These are phyloP conservation scores for Pyrenophora graminea DNA, from an alignment of 2,329 filamentous ascomycete species.

Conservation along the genomic window DNA sequence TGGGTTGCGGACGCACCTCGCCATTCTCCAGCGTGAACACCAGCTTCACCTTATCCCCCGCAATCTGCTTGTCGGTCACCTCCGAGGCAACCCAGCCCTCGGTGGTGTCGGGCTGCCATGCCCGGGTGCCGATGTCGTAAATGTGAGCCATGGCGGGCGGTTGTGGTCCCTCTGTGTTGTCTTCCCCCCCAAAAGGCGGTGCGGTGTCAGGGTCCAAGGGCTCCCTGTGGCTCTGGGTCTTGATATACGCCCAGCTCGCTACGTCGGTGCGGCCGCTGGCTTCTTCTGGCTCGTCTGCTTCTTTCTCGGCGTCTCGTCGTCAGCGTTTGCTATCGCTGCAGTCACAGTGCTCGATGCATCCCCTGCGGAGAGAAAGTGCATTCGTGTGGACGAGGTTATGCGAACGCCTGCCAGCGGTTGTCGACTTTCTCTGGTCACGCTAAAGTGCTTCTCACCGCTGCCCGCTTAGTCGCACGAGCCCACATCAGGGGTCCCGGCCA, in stretches of 20 bases:
- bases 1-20: constrained; percentile 64
- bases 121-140: constrained; percentile 95
- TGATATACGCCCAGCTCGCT: constrained; percentile 27
- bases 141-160: constrained; percentile 74
- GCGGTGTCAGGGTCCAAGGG: constrained; percentile 32
- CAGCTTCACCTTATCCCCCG: constrained; percentile 85
- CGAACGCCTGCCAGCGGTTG: constrained; percentile 14
- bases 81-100: constrained; percentile 98
- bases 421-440: constrained; percentile 27
- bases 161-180: constrained; percentile 14
- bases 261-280: constrained; percentile 20
- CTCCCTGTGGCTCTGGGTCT: constrained; percentile 20
- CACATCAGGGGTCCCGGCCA: constrained; percentile 17
- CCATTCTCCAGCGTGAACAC: constrained; percentile 90
- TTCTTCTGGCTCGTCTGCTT: constrained; percentile 5
- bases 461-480: constrained; percentile 22
- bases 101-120: constrained; percentile 94
- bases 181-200: constrained; percentile 17
- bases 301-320: constrained; percentile 9
- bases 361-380: constrained; percentile 11
- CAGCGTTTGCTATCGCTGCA: constrained; percentile 31
- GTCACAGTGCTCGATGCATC: constrained; percentile 39
- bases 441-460: constrained; percentile 30
- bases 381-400: constrained; percentile 11
- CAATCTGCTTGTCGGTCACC: constrained; percentile 79